These are phyloP conservation scores for Citrullus mucosospermus DNA, from an alignment of 306 rosid species.

Conservation along the genomic window DNA sequence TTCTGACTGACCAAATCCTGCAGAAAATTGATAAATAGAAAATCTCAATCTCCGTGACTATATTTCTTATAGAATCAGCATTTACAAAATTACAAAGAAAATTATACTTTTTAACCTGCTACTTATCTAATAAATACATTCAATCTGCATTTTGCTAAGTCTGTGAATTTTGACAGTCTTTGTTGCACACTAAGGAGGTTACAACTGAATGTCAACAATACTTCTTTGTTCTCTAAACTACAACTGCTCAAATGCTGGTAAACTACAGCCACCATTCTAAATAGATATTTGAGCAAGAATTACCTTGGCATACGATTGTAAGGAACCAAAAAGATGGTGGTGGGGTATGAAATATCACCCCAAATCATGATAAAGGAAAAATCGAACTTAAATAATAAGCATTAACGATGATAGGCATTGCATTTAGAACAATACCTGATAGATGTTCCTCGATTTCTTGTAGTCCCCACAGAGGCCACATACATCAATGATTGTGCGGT, in stretches of 20 bases:
- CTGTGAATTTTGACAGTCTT: not conserved
- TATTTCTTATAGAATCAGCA: not conserved
- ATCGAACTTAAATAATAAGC: not conserved
- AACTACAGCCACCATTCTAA: not conserved
- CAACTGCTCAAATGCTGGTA: not conserved
- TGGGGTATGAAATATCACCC: not conserved
- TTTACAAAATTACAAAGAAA: not conserved
- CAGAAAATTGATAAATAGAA: constrained; percentile 20
- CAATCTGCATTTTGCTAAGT: not conserved
- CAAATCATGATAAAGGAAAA: not conserved
- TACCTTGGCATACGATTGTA: not conserved
- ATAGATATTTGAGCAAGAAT: not conserved
- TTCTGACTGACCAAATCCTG: constrained; percentile 79
- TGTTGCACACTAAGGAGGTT: not conserved
- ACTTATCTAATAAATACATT: not conserved
- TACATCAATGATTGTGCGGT: constrained; percentile 66
- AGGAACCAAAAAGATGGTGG: not conserved
- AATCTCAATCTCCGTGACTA: not conserved
- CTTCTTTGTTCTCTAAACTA: not conserved
- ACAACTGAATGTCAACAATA: not conserved
- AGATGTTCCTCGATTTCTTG: constrained; percentile 78
- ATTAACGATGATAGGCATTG: constrained; percentile 8
- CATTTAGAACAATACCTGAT: constrained; percentile 44
- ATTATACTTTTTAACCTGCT: not conserved
- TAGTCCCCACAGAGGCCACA: constrained; percentile 73